These are phyloP conservation scores for Lichtheimia hyalospora DNA, from an alignment of 371 early-diverging fungal species.

Conservation along the genomic window DNA sequence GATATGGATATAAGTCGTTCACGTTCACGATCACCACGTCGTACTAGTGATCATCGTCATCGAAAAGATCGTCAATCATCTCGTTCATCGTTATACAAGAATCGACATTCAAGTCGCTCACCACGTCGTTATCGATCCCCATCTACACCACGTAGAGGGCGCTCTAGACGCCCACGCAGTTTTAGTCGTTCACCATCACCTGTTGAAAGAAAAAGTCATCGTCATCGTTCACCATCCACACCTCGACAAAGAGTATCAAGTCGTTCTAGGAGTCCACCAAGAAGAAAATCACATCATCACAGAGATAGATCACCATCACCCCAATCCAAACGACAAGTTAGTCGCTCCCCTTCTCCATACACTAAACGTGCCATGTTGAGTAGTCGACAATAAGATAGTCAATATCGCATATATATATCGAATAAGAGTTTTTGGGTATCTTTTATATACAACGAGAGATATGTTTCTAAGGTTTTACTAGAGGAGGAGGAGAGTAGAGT, in stretches of 20 bases:
- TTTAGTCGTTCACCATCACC: neutral
- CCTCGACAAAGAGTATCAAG: neutral
- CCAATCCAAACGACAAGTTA: neutral
- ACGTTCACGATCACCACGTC: neutral
- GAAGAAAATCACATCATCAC: neutral
- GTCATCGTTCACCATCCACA: neutral
- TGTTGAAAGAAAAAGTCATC: neutral
- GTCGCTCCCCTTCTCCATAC: neutral
- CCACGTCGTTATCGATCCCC: neutral
- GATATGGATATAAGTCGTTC: neutral
- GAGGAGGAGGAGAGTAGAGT: constrained; percentile 2
- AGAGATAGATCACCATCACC: neutral
- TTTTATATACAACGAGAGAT: neutral
- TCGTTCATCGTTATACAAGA: neutral
- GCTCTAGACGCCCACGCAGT: neutral
- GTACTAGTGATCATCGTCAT: too few species aligned
- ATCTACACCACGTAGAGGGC: neutral
- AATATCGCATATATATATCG: neutral
- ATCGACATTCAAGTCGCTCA: neutral
- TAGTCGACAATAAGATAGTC: neutral
- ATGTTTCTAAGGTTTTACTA: neutral
- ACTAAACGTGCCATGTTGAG: neutral
- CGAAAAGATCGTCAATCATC: neutral
- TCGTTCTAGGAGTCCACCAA: too few species aligned
- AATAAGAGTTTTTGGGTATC: neutral